Percentiles rank a stretch among this genome's conserved stretches.
These are phyloP conservation scores for Mycena haematopus DNA, from an alignment of 768 basidiomycete species.

Conservation along the genomic window DNA sequence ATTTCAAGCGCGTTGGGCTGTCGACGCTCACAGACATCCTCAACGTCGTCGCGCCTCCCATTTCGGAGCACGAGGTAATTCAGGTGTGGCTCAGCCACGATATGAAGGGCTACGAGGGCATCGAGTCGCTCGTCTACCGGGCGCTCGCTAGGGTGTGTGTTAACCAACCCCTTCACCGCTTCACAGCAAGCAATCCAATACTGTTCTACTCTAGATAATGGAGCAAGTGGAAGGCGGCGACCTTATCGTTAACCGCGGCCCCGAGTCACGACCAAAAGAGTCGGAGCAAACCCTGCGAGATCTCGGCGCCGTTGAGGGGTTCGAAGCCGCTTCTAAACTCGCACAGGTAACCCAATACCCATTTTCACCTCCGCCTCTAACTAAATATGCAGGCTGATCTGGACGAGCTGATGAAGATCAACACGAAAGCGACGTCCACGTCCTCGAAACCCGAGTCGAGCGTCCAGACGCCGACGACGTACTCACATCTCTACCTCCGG, in stretches of 20 bases:
- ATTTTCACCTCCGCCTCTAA: conserved; percentile 8
- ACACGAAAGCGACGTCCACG: conserved; percentile 43
- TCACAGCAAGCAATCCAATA: conserved; percentile 18
- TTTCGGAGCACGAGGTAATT: conserved; percentile 97
- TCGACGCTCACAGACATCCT: conserved; percentile 91
- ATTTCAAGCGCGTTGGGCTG: conserved; percentile 86
- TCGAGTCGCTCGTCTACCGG: conserved; percentile 92
- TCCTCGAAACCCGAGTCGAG: conserved; percentile 38
- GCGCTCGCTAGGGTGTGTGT: conserved; percentile 76
- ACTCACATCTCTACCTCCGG: conserved; percentile 91
- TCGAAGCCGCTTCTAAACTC: conserved; percentile 83
- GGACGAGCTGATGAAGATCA: conserved; percentile 75
- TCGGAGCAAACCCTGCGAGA: conserved; percentile 59
- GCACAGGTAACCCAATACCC: conserved; percentile 63
- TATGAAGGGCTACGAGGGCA: conserved; percentile 95
- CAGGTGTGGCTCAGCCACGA: conserved; percentile 96
- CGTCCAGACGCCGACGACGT: conserved; percentile 66
- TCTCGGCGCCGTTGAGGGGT: conserved; percentile 83
- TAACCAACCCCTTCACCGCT: not conserved
- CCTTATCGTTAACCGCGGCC: conserved; percentile 83
- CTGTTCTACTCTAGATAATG: conserved; percentile 66
- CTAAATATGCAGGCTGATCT: conserved; percentile 65
- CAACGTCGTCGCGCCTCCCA: conserved; percentile 97
- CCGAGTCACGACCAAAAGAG: conserved; percentile 76
- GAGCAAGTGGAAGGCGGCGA: conserved; percentile 95